A percentile compares a stretch with the other conserved stretches of the same genome.
Conservation (phyloP, 305 asterid genomes). For the Coffea humblotiana region DNA sequence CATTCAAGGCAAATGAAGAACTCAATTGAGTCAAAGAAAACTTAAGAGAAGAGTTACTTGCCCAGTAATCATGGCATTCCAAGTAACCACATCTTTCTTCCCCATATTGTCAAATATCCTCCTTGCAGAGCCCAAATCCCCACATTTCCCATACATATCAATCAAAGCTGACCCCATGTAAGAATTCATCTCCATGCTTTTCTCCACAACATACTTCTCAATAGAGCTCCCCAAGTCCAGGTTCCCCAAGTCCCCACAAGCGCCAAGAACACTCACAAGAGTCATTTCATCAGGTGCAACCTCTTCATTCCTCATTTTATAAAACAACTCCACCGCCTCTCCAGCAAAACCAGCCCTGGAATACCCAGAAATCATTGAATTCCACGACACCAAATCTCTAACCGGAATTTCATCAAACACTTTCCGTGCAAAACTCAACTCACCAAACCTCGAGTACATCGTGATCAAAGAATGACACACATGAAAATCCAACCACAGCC, state of each 20-base stretch:
- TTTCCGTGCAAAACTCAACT: slow-evolving; percentile 45
- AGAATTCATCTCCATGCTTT: slow-evolving; percentile 47
- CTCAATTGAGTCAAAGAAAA: slow-evolving; percentile 3
- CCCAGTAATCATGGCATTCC: slow-evolving; percentile 92
- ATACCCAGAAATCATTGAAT: slow-evolving; percentile 71
- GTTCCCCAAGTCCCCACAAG: slow-evolving; percentile 73
- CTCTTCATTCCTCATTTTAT: slow-evolving; percentile 50
- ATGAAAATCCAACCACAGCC: slow-evolving; percentile 60
- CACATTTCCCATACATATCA: slow-evolving; percentile 74
- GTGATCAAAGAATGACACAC: slow-evolving; percentile 68
- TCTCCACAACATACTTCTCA: slow-evolving; percentile 44
- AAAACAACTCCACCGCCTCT: slow-evolving; percentile 61
- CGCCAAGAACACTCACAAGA: slow-evolving; percentile 66
- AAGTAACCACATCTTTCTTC: slow-evolving; percentile 58
- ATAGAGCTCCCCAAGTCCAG: slow-evolving; percentile 56
- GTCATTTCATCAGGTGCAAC: slow-evolving; percentile 72
- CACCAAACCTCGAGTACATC: slow-evolving; percentile 55
- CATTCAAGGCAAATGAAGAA: neutral
- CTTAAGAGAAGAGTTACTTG: slow-evolving; percentile 19
- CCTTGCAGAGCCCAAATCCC: slow-evolving; percentile 64
- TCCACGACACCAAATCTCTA: slow-evolving; percentile 77
- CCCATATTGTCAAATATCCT: slow-evolving; percentile 44
- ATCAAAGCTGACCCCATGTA: slow-evolving; percentile 71
- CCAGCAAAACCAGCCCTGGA: slow-evolving; percentile 51
- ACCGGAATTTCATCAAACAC: slow-evolving; percentile 67